Evolutionary conservation across 2,329 filamentous ascomycete genomes (phyloP).

Genomic region (Lecanicillium sp.): DNA sequence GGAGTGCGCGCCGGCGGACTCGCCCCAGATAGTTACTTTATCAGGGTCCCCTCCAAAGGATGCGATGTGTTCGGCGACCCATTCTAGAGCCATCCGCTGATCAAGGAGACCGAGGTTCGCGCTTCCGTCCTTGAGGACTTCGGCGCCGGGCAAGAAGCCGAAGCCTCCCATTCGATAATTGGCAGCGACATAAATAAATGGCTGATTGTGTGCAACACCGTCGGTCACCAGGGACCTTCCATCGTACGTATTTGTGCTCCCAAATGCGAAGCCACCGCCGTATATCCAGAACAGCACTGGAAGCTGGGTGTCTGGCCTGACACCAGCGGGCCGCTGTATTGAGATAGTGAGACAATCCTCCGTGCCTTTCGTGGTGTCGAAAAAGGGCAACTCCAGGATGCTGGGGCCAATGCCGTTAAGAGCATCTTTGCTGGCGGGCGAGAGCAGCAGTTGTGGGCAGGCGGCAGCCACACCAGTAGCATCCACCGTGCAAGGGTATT

Average conservation of each 20-base stretch:
- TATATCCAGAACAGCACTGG: constrained; percentile 67
- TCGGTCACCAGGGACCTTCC: constrained; percentile 12
- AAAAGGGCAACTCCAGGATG: constrained; percentile 47
- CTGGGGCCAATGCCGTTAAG: constrained; percentile 38
- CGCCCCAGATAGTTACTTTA: constrained; percentile 74
- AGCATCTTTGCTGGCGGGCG: constrained; percentile 32
- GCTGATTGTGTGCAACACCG: constrained; percentile 32
- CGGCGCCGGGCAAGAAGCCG: constrained; percentile 63
- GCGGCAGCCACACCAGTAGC: constrained; percentile 50
- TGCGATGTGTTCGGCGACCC: constrained; percentile 70
- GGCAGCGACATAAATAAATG: constrained; percentile 67
- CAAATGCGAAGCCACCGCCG: constrained; percentile 57
- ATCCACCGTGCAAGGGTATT: constrained; percentile 27
- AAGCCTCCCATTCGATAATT: constrained; percentile 73
- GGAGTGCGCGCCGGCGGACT: constrained; percentile 64
- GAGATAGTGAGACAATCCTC: constrained; percentile 60
- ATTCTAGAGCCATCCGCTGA: constrained; percentile 64
- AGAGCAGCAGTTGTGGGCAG: constrained; percentile 67
- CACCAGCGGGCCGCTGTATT: constrained; percentile 51
- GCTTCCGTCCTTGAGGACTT: constrained; percentile 59
- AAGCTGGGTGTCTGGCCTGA: constrained; percentile 45
- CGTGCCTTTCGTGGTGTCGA: constrained; percentile 45
- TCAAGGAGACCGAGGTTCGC: constrained; percentile 67
- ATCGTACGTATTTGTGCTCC: constrained; percentile 45
- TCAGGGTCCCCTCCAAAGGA: constrained; percentile 71